Conservation (phyloP, 106 monocot species). For the Narthecium ossifragum region DNA sequence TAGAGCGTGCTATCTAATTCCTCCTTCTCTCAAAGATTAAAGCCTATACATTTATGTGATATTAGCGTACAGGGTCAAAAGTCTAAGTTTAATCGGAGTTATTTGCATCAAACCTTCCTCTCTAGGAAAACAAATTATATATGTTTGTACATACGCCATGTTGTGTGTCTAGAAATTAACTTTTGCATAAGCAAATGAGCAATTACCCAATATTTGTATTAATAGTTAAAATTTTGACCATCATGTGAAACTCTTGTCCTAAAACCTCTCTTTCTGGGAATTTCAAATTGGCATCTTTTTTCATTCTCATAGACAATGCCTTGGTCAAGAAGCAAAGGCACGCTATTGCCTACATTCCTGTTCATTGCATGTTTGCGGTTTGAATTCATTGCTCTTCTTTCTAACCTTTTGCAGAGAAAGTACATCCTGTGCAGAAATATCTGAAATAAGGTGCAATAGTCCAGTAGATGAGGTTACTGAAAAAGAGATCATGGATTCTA, state of each 20-base stretch:
- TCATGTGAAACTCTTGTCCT: not conserved
- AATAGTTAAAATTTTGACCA: not conserved
- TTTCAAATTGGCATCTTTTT: not conserved
- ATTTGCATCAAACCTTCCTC: no score
- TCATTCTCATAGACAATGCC: not conserved
- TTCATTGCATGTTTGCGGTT: not conserved
- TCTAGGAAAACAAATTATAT: no score
- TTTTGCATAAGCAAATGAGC: no score
- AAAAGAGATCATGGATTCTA: constrained; percentile 6
- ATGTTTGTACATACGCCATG: no score
- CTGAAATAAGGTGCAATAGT: not conserved
- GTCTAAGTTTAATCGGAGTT: no score
- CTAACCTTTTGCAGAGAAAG: not conserved
- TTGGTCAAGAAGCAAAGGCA: not conserved
- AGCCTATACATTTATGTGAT: no score
- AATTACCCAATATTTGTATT: not conserved
- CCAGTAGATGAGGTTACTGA: constrained; percentile 1
- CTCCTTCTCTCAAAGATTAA: no score
- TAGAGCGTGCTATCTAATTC: no score
- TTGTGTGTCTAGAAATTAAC: no score
- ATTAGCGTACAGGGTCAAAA: no score
- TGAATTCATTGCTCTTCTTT: not conserved
- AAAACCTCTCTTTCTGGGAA: not conserved
- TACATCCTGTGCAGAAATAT: not conserved
- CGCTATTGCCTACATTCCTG: not conserved